Conservation (phyloP, 495 filamentous ascomycete species). For the Talaromyces thailandensis region DNA sequence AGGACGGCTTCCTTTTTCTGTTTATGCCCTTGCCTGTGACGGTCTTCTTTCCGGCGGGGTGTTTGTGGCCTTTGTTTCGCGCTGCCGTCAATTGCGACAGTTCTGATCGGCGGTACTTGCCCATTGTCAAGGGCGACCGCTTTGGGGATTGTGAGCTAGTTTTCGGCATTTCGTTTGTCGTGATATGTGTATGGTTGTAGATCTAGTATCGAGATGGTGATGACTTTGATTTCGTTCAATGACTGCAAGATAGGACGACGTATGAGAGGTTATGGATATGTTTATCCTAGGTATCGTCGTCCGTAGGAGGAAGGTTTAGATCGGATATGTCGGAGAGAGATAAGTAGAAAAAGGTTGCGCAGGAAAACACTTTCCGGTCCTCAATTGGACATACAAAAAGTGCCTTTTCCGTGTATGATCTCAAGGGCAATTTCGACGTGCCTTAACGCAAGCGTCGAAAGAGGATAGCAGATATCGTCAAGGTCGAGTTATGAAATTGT, state of each 20-base stretch:
- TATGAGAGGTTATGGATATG: not conserved
- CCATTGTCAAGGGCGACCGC: slow-evolving; percentile 17
- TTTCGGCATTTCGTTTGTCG: slow-evolving; percentile 20
- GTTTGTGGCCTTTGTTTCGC: slow-evolving; percentile 12
- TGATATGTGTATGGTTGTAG: not conserved
- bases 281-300: not conserved
- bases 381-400: slow-evolving; percentile 21
- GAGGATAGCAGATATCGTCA: slow-evolving; percentile 64
- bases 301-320: not conserved
- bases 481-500: slow-evolving; percentile 52
- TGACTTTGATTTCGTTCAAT: not conserved
- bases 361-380: slow-evolving; percentile 33
- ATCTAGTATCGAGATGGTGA: not conserved
- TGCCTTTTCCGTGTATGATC: slow-evolving; percentile 33
- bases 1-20: slow-evolving; percentile 31
- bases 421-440: slow-evolving; percentile 38
- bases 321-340: slow-evolving; percentile 3
- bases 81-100: slow-evolving; percentile 1
- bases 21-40: slow-evolving; percentile 14
- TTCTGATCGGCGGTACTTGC: slow-evolving; percentile 16
- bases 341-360: slow-evolving; percentile 9
- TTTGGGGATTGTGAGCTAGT: slow-evolving; percentile 20
- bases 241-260: not conserved
- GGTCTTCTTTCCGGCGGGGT: slow-evolving; percentile 21
- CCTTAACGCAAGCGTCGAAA: slow-evolving; percentile 39